Evolutionary conservation across 2,329 filamentous ascomycete genomes (phyloP), one percentile per base, ranked within the genome.

Genomic region (Fusarium sublunatum): DNA sequence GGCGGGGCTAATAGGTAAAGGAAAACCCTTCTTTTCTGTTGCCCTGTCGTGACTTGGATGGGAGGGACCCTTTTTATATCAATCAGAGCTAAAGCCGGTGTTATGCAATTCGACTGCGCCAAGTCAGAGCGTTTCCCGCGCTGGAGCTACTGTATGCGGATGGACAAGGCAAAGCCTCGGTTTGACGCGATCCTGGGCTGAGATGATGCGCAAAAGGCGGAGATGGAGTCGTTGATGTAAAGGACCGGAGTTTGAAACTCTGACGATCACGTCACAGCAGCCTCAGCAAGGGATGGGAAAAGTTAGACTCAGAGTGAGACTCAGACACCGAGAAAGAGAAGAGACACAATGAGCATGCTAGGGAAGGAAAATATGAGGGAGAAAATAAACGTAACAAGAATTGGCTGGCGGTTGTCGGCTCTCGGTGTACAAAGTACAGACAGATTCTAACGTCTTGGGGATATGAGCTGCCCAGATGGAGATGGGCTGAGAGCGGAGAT

Each of bases 161-260:
- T 22, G 25, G 31, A 59, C 40, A 53, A 53, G 38, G 35, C 40
- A 31, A 59, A 55, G 49, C 56, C 49, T 61, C 48, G 48, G 53
- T 53, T 70, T 70, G 66, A 69, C 68, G 67, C 52, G 65, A 70
- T 70, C 29, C 49, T 52, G 51, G 65, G 63, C 36, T 40, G 26
- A 52, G 36, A 65, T 65, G 63, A 65, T 65, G 63, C 39, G 50
- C 36, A 52, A 66, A 63, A 31, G 53, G 63, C 46, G 62, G 53
- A 58, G 53, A 45, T 51, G 40, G 19, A 19, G 19, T 49, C 29
- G 52, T 64, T 24, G 48, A 60, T 49, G 19, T 45, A 51, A 26
- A 49, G 35, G 40, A 36, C 36, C 19, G n/a, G 29, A 47, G 50
- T 52, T 53, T 60, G 53, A 60, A 63, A 66, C 62, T 49, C 59